Conservation (phyloP, 2,329 filamentous ascomycete genomes). For the Beauveria pseudobassiana region DNA sequence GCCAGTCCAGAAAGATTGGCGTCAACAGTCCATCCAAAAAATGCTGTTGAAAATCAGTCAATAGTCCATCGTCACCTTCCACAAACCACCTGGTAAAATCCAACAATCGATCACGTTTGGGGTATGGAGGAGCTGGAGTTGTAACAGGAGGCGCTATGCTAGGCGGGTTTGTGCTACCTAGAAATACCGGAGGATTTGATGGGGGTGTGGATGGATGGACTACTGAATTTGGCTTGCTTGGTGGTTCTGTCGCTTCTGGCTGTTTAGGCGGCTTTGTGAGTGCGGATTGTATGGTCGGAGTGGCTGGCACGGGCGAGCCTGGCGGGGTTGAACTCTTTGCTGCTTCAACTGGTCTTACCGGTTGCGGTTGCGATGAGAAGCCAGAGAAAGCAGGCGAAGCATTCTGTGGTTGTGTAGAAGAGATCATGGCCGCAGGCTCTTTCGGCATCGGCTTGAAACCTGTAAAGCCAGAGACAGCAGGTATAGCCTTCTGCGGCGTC, state of each 20-base stretch:
- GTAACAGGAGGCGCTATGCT: not conserved
- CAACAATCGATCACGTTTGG: conserved; percentile 35
- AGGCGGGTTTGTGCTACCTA: not conserved
- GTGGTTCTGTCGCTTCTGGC: not conserved
- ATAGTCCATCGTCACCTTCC: conserved; percentile 43
- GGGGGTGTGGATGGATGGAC: not conserved
- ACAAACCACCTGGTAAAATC: conserved; percentile 49
- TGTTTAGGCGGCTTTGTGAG: not conserved
- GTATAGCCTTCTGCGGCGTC: not conserved
- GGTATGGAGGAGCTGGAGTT: conserved; percentile 1
- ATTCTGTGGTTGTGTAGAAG: not conserved
- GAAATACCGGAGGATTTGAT: not conserved
- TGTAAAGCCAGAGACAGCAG: not conserved
- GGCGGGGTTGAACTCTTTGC: conserved; percentile 2
- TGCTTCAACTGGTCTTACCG: not conserved
- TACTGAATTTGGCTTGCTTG: not conserved
- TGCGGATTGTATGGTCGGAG: conserved; percentile 10
- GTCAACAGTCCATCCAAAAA: conserved; percentile 38
- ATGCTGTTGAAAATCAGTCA: conserved; percentile 42
- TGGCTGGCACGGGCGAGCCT: conserved; percentile 10
- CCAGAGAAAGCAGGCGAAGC: not conserved
- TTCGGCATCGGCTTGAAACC: not conserved
- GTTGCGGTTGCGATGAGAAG: not conserved
- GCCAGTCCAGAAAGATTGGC: conserved; percentile 32
- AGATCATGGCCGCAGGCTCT: not conserved